Evolutionary conservation across 2,329 filamentous ascomycete genomes (phyloP), one percentile per base, ranked within the genome.

Genomic region (Mycogone perniciosa): DNA sequence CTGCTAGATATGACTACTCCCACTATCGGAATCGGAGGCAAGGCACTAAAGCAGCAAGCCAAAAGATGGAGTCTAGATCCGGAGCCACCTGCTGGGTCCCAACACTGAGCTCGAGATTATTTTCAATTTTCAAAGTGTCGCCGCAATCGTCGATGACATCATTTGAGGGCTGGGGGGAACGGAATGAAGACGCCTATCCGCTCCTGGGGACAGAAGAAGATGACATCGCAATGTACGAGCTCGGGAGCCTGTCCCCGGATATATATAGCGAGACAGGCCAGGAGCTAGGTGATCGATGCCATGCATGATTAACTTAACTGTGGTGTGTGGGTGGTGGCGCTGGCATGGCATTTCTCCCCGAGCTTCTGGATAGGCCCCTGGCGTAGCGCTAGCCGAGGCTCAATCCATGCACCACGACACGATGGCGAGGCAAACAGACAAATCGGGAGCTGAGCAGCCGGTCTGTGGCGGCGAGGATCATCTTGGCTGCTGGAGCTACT

Each of bases 81-180:
- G 20, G 20, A 20, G 20, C 20, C 20, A 20, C 20, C 20, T 20
- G 20, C 20, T 20, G 20, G 20, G 20, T 20, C 20, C 20, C 20
- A 20, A 20, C 20, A 20, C 20, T 20, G 20, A 20, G 20, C 20
- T 20, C 20, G 20, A 20, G 20, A 20, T 3, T 20, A 20, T 20
- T 20, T 20, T 20, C 20, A 20, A 20, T 20, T 7, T 37, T 41
- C n/a, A 40, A 35, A 35, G 40, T 34, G 37, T 31, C 35, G 48
- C 43, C 44, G 48, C 48, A 42, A 46, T 29, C 31, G 43, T 46
- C 37, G 33, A 35, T 35, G 48, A 51, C 48, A 51, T 51, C 48
- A 46, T 51, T n/a, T 41, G 37, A 20, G 20, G 20, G 20, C 20
- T 20, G 20, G 20, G 20, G 20, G 20, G 20, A 20, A 20, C 20